phyloP scores from a whole-genome alignment of 768 basidiomycete species.

The Hortiboletus campestris region DNA sequence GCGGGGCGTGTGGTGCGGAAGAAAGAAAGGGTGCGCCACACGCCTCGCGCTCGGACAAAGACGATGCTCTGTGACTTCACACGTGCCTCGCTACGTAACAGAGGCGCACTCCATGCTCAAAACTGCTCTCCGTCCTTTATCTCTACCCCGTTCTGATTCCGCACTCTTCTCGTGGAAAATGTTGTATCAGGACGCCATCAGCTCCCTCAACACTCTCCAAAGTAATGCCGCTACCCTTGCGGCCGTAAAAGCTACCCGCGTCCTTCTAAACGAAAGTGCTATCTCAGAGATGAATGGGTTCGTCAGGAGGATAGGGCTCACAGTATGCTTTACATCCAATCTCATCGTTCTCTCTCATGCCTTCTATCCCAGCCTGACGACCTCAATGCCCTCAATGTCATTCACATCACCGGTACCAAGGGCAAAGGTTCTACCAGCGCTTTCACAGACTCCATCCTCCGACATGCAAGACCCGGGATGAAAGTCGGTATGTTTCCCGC shows the following conservation, averaged over 20 bases:
- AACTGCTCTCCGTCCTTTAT: slow-evolving; percentile 3
- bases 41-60: no score
- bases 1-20: no score
- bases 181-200: slow-evolving; percentile 72
- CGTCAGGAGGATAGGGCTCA: slow-evolving; percentile 80
- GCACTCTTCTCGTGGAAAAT: slow-evolving; percentile 39
- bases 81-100: no score
- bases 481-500: slow-evolving; percentile 64
- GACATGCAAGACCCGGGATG: slow-evolving; percentile 68
- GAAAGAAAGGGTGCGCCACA: no score
- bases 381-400: slow-evolving; percentile 84
- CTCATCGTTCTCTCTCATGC: slow-evolving; percentile 11
- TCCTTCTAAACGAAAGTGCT: slow-evolving; percentile 49
- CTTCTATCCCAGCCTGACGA: slow-evolving; percentile 59
- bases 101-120: slow-evolving; percentile 11
- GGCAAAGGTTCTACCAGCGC: slow-evolving; percentile 98
- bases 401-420: slow-evolving; percentile 97
- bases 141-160: not conserved
- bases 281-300: slow-evolving; percentile 93
- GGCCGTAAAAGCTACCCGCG: slow-evolving; percentile 72
- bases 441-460: slow-evolving; percentile 83
- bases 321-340: slow-evolving; percentile 44
- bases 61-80: no score
- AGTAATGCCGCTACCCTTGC: slow-evolving; percentile 93
- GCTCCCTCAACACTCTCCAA: slow-evolving; percentile 76